Conservation (phyloP, 2,329 filamentous ascomycete genomes). For the Cordyceps javanica region DNA sequence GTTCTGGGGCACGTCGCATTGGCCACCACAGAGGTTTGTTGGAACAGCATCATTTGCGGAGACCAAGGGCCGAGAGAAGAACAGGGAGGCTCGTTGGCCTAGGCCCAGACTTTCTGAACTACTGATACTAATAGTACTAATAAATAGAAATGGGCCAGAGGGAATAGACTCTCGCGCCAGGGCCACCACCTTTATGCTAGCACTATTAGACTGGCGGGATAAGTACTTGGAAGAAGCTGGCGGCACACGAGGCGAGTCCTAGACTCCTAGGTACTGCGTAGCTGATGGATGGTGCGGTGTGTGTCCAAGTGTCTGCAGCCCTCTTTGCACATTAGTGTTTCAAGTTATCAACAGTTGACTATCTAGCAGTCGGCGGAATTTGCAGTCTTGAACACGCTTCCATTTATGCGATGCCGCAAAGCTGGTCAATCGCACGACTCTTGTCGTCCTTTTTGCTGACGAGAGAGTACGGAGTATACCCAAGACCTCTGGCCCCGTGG, state of each 20-base stretch:
- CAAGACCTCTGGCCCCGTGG: too few species aligned
- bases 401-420: too few species aligned
- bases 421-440: too few species aligned
- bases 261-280: too few species aligned
- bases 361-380: neutral
- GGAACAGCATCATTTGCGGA: neutral
- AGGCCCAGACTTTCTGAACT: slow-evolving; percentile 2
- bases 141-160: neutral
- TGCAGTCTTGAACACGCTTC: too few species aligned
- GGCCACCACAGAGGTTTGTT: neutral
- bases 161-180: neutral
- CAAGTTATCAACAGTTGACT: neutral
- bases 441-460: too few species aligned
- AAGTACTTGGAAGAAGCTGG: neutral
- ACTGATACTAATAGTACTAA: too few species aligned
- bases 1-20: slow-evolving; percentile 7
- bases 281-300: neutral
- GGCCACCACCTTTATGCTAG: neutral
- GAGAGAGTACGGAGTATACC: too few species aligned
- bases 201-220: too few species aligned
- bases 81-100: neutral
- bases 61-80: neutral
- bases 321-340: neutral
- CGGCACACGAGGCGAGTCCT: neutral
- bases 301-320: neutral